Percentiles rank a stretch among this genome's conserved stretches.
These are phyloP conservation scores for Candida sp. DNA, from an alignment of 1,139 yeast genomes.

Conservation along the genomic window DNA sequence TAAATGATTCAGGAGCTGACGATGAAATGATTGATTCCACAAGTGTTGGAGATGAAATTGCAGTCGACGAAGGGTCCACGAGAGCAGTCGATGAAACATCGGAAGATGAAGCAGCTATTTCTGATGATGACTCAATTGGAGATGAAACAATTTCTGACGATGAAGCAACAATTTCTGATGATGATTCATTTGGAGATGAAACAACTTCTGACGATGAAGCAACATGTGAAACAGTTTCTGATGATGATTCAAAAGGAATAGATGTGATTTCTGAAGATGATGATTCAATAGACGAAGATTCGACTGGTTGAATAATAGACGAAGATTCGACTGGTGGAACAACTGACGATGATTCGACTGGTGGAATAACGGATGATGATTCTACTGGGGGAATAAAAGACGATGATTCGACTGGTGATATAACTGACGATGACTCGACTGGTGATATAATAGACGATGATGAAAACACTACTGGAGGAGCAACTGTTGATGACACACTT, in stretches of 20 bases:
- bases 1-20: neutral
- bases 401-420: neutral
- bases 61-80: no score
- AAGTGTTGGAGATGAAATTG: no score
- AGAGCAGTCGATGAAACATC: no score
- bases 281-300: neutral
- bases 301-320: neutral
- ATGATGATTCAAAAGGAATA: neutral
- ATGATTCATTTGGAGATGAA: no score
- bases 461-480: neutral
- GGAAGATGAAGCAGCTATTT: no score
- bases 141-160: no score
- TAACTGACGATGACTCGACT: neutral
- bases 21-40: neutral
- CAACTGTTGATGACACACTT: neutral
- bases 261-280: neutral
- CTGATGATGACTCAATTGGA: no score
- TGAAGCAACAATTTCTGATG: no score
- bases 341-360: neutral
- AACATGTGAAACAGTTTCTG: neutral
- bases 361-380: neutral
- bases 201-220: no score
- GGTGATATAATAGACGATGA: neutral
- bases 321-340: neutral
- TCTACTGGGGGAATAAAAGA: neutral